Evolutionary conservation across 306 rosid species (phyloP).

Genomic region (Prinsepia uniflora): DNA sequence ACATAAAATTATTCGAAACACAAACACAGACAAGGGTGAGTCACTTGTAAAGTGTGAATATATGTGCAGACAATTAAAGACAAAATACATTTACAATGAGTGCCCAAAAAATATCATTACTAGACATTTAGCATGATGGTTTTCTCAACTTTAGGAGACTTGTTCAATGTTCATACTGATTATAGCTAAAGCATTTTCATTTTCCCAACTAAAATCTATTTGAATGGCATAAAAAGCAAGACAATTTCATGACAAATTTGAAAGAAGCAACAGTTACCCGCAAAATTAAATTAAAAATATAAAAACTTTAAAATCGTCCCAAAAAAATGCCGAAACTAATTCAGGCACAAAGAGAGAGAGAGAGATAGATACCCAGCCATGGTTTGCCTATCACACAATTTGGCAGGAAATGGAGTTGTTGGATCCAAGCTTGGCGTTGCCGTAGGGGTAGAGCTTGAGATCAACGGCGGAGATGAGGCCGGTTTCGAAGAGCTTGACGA

Average conservation of each 20-base stretch:
- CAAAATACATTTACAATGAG: too few relatives aligned
- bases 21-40: too few relatives aligned
- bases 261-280: slow-evolving; percentile 1
- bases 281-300: not conserved
- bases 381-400: too few relatives aligned
- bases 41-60: too few relatives aligned
- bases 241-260: not conserved
- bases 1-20: too few relatives aligned
- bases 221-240: not conserved
- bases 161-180: not conserved
- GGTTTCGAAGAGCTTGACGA: slow-evolving; percentile 19
- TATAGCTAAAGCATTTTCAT: not conserved
- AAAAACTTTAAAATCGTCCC: not conserved
- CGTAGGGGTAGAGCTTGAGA: slow-evolving; percentile 34
- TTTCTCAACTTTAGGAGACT: too few relatives aligned
- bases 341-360: not conserved
- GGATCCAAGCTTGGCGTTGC: slow-evolving; percentile 32
- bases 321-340: not conserved
- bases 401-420: slow-evolving; percentile 31
- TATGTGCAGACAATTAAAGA: too few relatives aligned
- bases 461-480: slow-evolving; percentile 23
- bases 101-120: too few relatives aligned
- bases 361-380: slow-evolving; percentile 12
- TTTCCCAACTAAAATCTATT: not conserved
- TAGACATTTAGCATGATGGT: too few relatives aligned